Evolutionary conservation across 257 asterid species (phyloP).

Genomic region (Nicotiana paniculata): DNA sequence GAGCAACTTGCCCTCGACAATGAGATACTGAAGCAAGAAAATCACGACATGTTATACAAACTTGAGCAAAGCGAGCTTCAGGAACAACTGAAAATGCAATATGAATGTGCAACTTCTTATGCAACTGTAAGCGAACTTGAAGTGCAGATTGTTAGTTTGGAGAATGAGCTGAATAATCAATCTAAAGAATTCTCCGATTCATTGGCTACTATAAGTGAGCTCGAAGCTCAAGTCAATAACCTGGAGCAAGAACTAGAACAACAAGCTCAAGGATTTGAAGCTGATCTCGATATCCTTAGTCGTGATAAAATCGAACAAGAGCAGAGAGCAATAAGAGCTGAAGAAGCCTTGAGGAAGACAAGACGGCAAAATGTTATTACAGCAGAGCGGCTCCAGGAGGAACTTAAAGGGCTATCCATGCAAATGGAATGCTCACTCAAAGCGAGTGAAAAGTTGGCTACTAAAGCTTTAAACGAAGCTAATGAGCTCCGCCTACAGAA

Average conservation of each 20-base stretch:
- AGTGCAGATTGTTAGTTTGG: background rate
- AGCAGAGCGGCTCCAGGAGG: constrained; percentile 81
- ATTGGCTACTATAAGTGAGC: constrained; percentile 38
- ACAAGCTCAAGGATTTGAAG: constrained; percentile 66
- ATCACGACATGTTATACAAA: constrained; percentile 67
- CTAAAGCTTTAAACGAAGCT: constrained; percentile 77
- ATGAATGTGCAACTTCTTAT: constrained; percentile 64
- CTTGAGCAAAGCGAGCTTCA: constrained; percentile 80
- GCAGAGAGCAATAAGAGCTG: constrained; percentile 84
- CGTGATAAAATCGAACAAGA: constrained; percentile 75
- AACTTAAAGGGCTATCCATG: constrained; percentile 57
- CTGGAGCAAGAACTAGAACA: constrained; percentile 78
- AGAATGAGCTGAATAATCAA: constrained; percentile 43
- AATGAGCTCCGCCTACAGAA: constrained; percentile 57
- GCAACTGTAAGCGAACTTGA: constrained; percentile 13
- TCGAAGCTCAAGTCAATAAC: constrained; percentile 52
- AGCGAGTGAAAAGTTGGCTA: constrained; percentile 70
- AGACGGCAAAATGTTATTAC: constrained; percentile 59
- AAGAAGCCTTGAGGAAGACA: constrained; percentile 75
- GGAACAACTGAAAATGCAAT: constrained; percentile 85
- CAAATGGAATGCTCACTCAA: constrained; percentile 70
- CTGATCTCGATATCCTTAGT: constrained; percentile 65
- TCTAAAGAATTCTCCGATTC: constrained; percentile 44
- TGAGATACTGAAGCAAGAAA: constrained; percentile 91
- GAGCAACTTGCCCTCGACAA: constrained; percentile 97